phyloP scores from a whole-genome alignment of 2,329 filamentous ascomycete genomes.

The Rutstroemia sp. region DNA sequence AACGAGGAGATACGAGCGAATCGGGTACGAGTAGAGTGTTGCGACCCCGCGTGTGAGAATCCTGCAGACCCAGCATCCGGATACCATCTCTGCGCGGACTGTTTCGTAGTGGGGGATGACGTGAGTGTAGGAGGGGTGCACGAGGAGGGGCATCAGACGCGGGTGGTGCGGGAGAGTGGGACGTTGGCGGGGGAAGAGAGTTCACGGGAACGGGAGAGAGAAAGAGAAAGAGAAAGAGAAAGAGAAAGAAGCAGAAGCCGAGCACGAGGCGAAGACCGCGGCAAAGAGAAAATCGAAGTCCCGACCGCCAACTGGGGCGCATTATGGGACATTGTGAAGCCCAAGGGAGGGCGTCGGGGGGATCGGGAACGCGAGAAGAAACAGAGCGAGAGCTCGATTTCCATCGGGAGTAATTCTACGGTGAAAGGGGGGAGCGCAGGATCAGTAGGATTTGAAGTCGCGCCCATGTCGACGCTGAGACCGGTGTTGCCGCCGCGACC shows the following conservation, averaged over 20 bases:
- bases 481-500: not conserved
- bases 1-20: slow-evolving; percentile 2
- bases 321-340: slow-evolving; percentile 23
- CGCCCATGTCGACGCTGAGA: not conserved
- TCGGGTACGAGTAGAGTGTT: slow-evolving; percentile 4
- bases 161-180: too few relatives aligned
- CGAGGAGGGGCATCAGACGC: too few relatives aligned
- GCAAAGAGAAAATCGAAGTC: slow-evolving; percentile 9
- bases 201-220: too few relatives aligned
- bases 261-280: not conserved
- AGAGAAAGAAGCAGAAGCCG: not conserved
- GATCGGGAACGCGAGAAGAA: not conserved
- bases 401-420: not conserved
- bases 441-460: not conserved
- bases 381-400: not conserved
- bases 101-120: slow-evolving; percentile 19
- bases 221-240: not conserved
- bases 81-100: slow-evolving; percentile 23
- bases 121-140: too few relatives aligned
- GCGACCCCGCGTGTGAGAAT: not conserved
- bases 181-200: not conserved
- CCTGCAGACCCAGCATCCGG: not conserved
- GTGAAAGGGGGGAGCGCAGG: not conserved
- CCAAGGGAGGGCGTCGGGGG: not conserved
- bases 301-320: slow-evolving; percentile 23